Evolutionary conservation across 2,329 filamentous ascomycete genomes (phyloP).

Genomic region (Phyllosticta capitalensis): DNA sequence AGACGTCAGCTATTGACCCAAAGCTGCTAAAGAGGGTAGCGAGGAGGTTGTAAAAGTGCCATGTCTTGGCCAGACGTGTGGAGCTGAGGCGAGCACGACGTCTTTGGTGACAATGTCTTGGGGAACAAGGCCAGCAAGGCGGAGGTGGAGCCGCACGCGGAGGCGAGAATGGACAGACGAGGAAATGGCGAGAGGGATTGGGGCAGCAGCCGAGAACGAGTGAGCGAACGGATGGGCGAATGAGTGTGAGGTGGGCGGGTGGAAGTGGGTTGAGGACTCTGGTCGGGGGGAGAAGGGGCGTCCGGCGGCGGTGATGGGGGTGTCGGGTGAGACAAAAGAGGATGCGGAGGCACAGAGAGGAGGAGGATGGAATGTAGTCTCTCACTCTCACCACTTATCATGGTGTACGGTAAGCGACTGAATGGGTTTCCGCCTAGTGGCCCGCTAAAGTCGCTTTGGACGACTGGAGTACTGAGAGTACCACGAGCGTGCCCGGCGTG

Average conservation of each 20-base stretch:
- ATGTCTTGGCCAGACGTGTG: constrained; percentile 2
- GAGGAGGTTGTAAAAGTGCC: constrained; percentile 1
- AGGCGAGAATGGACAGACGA: too few relatives aligned
- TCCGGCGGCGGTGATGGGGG: too few relatives aligned
- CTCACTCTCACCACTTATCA: background rate
- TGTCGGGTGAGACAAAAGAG: background rate
- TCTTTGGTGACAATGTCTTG: background rate
- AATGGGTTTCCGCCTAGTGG: background rate
- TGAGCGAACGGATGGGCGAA: background rate
- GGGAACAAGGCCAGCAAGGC: background rate
- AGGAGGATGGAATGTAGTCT: background rate
- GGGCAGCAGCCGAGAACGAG: constrained; percentile 2
- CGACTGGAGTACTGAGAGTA: too few relatives aligned
- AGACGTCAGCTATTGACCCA: background rate
- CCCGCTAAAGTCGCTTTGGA: too few relatives aligned
- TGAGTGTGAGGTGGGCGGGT: background rate
- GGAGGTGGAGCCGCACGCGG: background rate
- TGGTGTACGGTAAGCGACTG: background rate
- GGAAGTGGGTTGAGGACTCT: background rate
- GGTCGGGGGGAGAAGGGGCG: background rate
- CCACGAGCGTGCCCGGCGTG: too few relatives aligned
- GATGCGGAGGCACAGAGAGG: background rate
- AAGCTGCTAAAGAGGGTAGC: background rate
- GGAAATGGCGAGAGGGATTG: background rate
- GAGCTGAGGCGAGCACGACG: background rate